A percentile compares a stretch with the other conserved stretches of the same genome.
phyloP scores from a whole-genome alignment of 805 yeast species.

The Metschnikowia lochheadii region DNA sequence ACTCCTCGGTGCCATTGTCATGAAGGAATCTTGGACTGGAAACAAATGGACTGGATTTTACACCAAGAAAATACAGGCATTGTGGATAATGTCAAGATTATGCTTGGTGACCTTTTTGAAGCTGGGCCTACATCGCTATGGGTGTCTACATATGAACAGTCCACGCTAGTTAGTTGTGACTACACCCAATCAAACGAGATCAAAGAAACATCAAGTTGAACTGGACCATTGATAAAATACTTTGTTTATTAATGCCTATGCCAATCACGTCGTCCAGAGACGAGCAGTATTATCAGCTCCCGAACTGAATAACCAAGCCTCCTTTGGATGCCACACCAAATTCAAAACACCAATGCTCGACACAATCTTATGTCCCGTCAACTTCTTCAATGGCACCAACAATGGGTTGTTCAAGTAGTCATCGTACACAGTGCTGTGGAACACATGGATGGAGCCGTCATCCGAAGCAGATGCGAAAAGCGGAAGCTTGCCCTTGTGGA shows the following conservation, averaged over 20 bases:
- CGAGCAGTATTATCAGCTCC: conserved; percentile 97
- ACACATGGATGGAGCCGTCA: conserved; percentile 87
- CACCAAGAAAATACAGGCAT: conserved; percentile 36
- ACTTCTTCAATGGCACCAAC: conserved; percentile 90
- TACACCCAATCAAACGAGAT: conserved; percentile 2
- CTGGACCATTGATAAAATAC: neutral
- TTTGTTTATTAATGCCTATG: conserved; percentile 7
- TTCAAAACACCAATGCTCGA: conserved; percentile 83
- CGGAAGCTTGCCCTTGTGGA: conserved; percentile 83
- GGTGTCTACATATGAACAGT: conserved; percentile 22
- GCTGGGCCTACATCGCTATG: conserved; percentile 24
- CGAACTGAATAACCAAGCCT: conserved; percentile 95
- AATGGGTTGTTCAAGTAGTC: conserved; percentile 93
- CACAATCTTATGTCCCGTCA: conserved; percentile 81
- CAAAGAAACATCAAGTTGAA: neutral
- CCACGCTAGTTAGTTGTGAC: conserved; percentile 11
- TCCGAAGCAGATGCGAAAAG: conserved; percentile 93
- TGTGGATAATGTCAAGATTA: conserved; percentile 34
- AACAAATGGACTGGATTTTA: conserved; percentile 32
- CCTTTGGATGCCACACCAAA: conserved; percentile 93
- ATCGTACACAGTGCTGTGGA: conserved; percentile 96
- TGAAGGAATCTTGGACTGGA: conserved; percentile 45
- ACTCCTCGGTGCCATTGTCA: conserved; percentile 30
- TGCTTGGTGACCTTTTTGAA: conserved; percentile 23
- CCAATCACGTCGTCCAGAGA: conserved; percentile 79